Evolutionary conservation across 208 protist species (phyloP).

Genomic region (Wallacemonas collosoma): DNA sequence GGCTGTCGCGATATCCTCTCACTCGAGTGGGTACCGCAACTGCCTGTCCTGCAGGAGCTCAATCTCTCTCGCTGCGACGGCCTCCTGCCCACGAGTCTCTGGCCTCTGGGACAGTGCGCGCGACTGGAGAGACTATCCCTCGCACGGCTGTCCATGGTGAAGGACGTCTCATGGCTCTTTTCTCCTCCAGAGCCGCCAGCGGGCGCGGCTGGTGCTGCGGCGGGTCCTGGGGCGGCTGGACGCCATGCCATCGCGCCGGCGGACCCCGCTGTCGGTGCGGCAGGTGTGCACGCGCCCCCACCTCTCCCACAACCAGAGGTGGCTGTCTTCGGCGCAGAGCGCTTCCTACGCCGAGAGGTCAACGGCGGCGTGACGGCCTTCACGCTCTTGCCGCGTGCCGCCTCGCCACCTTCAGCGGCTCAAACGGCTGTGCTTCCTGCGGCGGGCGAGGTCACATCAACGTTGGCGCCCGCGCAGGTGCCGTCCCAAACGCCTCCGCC

Average conservation of each 20-base stretch:
- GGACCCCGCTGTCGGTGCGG: too few relatives aligned
- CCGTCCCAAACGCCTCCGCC: neutral
- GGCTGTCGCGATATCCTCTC: conserved; percentile 44
- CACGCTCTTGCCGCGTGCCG: conserved; percentile 26
- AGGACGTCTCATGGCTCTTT: conserved; percentile 31
- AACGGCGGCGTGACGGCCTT: conserved; percentile 29
- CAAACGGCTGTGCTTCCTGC: too few relatives aligned
- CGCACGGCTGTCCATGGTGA: conserved; percentile 37
- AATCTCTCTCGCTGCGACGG: conserved; percentile 48
- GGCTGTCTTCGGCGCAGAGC: neutral
- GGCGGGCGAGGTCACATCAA: too few relatives aligned
- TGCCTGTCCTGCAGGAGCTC: conserved; percentile 37
- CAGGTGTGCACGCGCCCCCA: neutral
- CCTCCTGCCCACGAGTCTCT: conserved; percentile 23
- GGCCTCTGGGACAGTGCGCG: conserved; percentile 35
- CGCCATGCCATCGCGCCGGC: too few relatives aligned
- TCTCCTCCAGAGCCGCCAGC: neutral
- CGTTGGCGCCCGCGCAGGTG: neutral
- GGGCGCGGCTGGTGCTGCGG: neutral
- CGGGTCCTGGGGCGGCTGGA: neutral
- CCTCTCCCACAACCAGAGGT: conserved; percentile 6
- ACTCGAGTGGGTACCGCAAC: conserved; percentile 34
- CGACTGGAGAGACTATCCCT: conserved; percentile 46
- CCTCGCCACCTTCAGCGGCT: neutral
- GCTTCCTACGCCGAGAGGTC: conserved; percentile 16